phyloP scores from a whole-genome alignment of 75 land plant genomes.

The Pseudotsuga menziesii region DNA sequence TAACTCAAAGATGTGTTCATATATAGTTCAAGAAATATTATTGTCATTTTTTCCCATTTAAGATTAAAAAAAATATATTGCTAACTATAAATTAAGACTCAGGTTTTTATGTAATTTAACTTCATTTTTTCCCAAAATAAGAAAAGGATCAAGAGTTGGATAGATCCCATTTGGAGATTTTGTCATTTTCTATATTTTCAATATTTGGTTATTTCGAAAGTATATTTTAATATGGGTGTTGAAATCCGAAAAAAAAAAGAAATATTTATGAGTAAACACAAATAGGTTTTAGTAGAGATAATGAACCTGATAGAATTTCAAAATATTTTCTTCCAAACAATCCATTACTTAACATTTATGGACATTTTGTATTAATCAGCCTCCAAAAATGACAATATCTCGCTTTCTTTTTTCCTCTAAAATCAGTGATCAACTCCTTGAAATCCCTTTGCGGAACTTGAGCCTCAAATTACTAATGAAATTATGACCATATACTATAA shows the following conservation, averaged over 20 bases:
- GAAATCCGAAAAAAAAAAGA: too few species aligned
- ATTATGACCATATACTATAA: too few species aligned
- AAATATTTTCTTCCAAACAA: conserved; percentile 59
- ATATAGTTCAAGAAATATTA: background rate
- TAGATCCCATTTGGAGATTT: too few species aligned
- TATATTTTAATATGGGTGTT: too few species aligned
- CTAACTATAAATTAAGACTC: too few species aligned
- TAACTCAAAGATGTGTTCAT: conserved; percentile 66
- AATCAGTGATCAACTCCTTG: conserved; percentile 35
- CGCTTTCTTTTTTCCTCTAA: conserved; percentile 36
- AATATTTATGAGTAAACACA: too few species aligned
- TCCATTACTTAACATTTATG: conserved; percentile 38
- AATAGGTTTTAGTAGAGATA: background rate
- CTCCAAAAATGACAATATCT: conserved; percentile 53
- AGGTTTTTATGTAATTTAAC: too few species aligned
- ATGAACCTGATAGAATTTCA: conserved; percentile 65
- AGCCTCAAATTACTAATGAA: conserved; percentile 43
- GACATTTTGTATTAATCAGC: conserved; percentile 31
- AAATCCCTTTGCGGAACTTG: conserved; percentile 41
- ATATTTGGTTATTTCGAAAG: too few species aligned
- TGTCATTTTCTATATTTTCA: too few species aligned
- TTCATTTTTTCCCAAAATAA: too few species aligned
- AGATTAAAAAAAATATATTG: too few species aligned
- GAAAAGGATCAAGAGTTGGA: too few species aligned
- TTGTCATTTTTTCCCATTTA: background rate